Percentiles rank a stretch among this genome's conserved stretches.
phyloP scores from a whole-genome alignment of 768 basidiomycete species.

The Auricularia sp. region DNA sequence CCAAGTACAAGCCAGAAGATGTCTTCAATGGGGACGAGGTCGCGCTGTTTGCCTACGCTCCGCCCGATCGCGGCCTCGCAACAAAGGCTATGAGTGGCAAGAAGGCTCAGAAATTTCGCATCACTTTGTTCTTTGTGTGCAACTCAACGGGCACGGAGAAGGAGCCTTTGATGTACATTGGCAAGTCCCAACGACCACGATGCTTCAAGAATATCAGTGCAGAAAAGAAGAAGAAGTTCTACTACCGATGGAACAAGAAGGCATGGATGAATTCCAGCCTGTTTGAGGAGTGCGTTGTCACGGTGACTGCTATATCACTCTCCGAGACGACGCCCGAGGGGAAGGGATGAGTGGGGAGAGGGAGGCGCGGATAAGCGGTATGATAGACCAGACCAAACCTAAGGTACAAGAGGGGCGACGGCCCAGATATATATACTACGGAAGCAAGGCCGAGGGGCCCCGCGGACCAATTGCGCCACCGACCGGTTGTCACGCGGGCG shows the following conservation, averaged over 20 bases:
- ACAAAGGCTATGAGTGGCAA: constrained; percentile 25
- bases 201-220: constrained; percentile 21
- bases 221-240: constrained; percentile 19
- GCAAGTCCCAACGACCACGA: constrained; percentile 22
- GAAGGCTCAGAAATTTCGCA: constrained; percentile 22
- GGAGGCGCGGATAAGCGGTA: no score
- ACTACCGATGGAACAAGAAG: constrained; percentile 29
- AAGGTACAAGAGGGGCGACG: no score
- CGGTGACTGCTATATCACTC: no score
- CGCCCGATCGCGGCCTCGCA: constrained; percentile 26
- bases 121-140: constrained; percentile 25
- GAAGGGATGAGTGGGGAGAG: no score
- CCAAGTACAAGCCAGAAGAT: constrained; percentile 16
- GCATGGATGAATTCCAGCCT: constrained; percentile 30
- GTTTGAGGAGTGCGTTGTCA: constrained; percentile 30
- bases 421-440: no score
- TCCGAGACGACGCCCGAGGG: no score
- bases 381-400: no score
- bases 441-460: no score
- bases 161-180: constrained; percentile 25
- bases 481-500: no score
- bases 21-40: constrained; percentile 12
- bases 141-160: constrained; percentile 13
- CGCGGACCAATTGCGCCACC: no score
- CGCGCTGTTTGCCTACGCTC: constrained; percentile 13